phyloP scores from a whole-genome alignment of 1,139 yeast species.

The Tardiomyces depauwii region DNA sequence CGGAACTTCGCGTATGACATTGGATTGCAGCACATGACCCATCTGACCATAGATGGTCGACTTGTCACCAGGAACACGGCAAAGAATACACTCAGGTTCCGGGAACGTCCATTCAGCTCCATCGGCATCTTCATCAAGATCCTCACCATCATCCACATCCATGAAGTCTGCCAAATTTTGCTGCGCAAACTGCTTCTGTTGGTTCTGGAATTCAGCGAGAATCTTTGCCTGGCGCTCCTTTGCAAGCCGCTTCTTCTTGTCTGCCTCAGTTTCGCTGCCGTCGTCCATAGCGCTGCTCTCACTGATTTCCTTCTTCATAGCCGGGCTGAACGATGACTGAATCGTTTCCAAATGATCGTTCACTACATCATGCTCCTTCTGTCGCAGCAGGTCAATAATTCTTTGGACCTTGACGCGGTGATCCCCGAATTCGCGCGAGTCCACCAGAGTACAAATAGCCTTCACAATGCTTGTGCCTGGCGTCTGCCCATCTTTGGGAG shows the following conservation, averaged over 20 bases:
- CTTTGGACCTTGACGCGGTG: slow-evolving; percentile 41
- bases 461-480: background rate
- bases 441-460: slow-evolving; percentile 34
- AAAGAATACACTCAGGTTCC: slow-evolving; percentile 71
- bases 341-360: background rate
- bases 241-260: slow-evolving; percentile 57
- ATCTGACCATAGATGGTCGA: slow-evolving; percentile 71
- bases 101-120: slow-evolving; percentile 52
- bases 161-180: slow-evolving; percentile 27
- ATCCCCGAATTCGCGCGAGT: slow-evolving; percentile 29
- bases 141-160: slow-evolving; percentile 20
- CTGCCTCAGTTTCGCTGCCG: slow-evolving; percentile 35
- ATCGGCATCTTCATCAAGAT: slow-evolving; percentile 18
- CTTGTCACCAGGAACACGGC: slow-evolving; percentile 69
- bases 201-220: slow-evolving; percentile 60
- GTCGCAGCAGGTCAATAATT: slow-evolving; percentile 12
- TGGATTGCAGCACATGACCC: slow-evolving; percentile 45
- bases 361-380: slow-evolving; percentile 8
- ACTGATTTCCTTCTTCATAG: slow-evolving; percentile 3
- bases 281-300: slow-evolving; percentile 1
- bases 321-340: background rate
- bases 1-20: slow-evolving; percentile 55
- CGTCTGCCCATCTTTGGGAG: background rate
- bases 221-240: slow-evolving; percentile 61
- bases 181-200: slow-evolving; percentile 60